Base-by-base conservation (phyloP, 2,329 filamentous ascomycete genomes). In the Colletotrichum sp. region DNA sequence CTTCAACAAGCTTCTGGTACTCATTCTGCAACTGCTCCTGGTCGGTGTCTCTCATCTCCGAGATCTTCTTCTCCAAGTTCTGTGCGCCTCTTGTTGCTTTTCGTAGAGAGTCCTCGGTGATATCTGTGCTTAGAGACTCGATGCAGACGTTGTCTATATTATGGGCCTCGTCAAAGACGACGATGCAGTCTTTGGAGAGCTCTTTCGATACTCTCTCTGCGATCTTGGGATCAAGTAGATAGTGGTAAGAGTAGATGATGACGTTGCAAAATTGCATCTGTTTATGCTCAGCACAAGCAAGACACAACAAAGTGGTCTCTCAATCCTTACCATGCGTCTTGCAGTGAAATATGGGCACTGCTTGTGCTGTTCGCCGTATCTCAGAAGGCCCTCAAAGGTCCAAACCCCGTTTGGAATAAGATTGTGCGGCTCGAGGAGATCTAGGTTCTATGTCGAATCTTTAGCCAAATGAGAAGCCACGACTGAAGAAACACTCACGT, bases 91-190 rank as follows among this genome's bases (percentile, higher is more conserved):
- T 90, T 2, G 95, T 96, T 24, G 97, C 97, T 84, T 95, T 98
- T 27, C 96, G 91, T 67, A 99, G 83, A 1, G 96, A 98, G 78
- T 98, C 97, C 81, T 99, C 96, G 0, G 96, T 98, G 71, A 99
- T 91, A 79, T 99, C 97, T 55, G 98, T 98, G 80, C 97, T 99
- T 15, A 98, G 86, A 3, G 97, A 96, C 81, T 99, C 97, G 77
- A 99, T 99, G 82, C 97, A 99, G 73, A 99, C 97, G 81, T 99
- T 99, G 88, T 99, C 97, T 78, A 99, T 99, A 81, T 99, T 99
- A 86, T 99, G 97, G 16, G 97, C 97, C 83, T 99, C 97, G 80
- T 99, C 97, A 77, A 99, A 99, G 5, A 99, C 97, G 24, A 99
- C 95, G 66, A 99, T 99, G 82, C 96, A 98, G 82, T 99, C 97